Evolutionary conservation across 306 rosid genomes (phyloP).

Genomic region (Inga leiocalycina): DNA sequence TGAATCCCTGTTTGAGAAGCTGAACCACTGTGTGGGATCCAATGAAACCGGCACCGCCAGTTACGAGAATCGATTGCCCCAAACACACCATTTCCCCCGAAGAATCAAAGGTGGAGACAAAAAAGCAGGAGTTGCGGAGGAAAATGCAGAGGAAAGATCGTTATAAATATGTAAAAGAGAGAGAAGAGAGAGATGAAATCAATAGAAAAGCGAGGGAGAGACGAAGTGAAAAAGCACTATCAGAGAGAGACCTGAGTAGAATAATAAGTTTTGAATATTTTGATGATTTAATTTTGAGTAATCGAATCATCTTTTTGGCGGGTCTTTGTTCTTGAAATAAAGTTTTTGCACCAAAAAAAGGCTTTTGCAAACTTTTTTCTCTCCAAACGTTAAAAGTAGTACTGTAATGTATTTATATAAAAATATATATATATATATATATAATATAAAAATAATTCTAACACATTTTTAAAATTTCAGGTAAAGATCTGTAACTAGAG

Average conservation of each 20-base stretch:
- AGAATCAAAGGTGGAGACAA: not conserved
- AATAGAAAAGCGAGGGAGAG: conserved; percentile 16
- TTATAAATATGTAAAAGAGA: not conserved
- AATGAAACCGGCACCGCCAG: conserved; percentile 85
- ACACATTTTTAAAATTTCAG: not conserved
- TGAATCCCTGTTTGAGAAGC: conserved; percentile 67
- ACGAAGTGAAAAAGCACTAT: not conserved
- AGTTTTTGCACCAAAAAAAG: too few species aligned
- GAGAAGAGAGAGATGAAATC: not conserved
- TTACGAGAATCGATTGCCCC: conserved; percentile 60
- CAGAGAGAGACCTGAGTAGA: not conserved
- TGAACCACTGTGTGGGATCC: conserved; percentile 80
- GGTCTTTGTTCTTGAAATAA: not conserved
- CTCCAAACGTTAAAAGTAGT: too few species aligned
- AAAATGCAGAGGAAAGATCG: not conserved
- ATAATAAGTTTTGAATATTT: not conserved
- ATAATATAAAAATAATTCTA: too few species aligned
- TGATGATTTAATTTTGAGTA: not conserved
- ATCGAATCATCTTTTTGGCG: not conserved
- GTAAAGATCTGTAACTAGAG: not conserved
- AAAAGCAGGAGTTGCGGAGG: not conserved
- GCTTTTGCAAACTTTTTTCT: not conserved
- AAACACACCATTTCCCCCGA: conserved; percentile 35
- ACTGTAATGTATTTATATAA: too few species aligned
- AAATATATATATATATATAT: too few species aligned